Evolutionary conservation across 2,329 filamentous ascomycete species (phyloP).

Genomic region (Cordyceps javanica): DNA sequence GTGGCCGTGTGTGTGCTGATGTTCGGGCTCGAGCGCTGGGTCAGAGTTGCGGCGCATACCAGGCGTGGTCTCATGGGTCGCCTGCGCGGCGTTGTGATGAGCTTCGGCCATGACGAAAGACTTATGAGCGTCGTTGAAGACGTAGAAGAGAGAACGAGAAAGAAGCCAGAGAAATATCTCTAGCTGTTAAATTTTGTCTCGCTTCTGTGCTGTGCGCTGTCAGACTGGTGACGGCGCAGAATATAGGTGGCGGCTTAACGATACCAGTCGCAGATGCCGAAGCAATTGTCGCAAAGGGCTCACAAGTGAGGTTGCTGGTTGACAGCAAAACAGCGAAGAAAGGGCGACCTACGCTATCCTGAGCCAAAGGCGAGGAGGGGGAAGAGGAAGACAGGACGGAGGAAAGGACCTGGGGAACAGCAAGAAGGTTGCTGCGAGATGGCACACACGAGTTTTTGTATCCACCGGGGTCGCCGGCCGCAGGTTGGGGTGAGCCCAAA

Average conservation of each 20-base stretch:
- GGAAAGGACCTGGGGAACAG: conserved; percentile 7
- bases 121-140: background rate
- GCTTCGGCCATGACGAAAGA: conserved; percentile 2
- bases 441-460: conserved; percentile 13
- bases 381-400: background rate
- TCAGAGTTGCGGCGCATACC: conserved; percentile 24
- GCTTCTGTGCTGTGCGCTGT: background rate
- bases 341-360: background rate
- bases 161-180: no score
- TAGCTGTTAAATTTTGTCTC: background rate
- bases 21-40: conserved; percentile 29
- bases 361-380: background rate
- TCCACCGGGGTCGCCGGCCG: conserved; percentile 11
- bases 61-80: conserved; percentile 10
- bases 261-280: background rate
- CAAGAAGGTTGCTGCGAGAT: conserved; percentile 2
- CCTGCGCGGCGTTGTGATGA: background rate
- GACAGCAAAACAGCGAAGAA: background rate
- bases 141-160: background rate
- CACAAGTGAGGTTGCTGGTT: conserved; percentile 9
- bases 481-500: background rate
- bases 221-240: background rate
- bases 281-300: conserved; percentile 5
- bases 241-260: background rate
- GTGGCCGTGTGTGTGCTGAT: conserved; percentile 40